Conservation (phyloP, 2,329 filamentous ascomycete genomes). For the Chaetomium strumarium region DNA sequence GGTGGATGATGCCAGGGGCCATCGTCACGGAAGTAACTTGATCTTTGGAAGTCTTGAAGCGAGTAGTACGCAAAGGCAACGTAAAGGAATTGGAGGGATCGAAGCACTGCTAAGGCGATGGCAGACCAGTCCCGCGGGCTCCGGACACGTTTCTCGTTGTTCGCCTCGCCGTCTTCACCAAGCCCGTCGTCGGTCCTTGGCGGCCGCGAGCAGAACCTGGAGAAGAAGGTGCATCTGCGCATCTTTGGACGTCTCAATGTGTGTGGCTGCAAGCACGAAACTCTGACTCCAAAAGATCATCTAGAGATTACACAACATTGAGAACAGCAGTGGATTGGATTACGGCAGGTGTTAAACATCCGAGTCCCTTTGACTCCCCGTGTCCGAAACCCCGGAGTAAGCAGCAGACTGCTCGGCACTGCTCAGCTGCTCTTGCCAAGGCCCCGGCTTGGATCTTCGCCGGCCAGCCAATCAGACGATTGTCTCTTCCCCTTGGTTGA, state of each 20-base stretch:
- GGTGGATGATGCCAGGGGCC: constrained; percentile 4
- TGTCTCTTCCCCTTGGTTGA: background rate
- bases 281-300: no score
- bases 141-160: constrained; percentile 13
- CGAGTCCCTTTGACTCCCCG: no score
- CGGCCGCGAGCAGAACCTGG: background rate
- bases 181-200: background rate
- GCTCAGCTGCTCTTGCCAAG: background rate
- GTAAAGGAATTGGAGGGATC: constrained; percentile 23
- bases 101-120: constrained; percentile 15
- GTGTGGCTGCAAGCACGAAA: background rate
- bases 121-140: constrained; percentile 16
- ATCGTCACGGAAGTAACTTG: constrained; percentile 8
- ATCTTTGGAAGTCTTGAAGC: constrained; percentile 16
- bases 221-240: constrained; percentile 1
- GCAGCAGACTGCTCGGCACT: background rate
- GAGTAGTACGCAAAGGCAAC: constrained; percentile 27
- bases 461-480: constrained; percentile 7
- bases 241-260: constrained; percentile 4
- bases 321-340: no score
- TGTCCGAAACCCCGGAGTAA: background rate
- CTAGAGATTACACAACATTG: no score
- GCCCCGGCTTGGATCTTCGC: background rate
- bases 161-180: background rate
- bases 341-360: no score